Evolutionary conservation across 352 stramenopile species (phyloP), one percentile per base, ranked within the genome.

Genomic region (Aphanomyces cochlioides): DNA sequence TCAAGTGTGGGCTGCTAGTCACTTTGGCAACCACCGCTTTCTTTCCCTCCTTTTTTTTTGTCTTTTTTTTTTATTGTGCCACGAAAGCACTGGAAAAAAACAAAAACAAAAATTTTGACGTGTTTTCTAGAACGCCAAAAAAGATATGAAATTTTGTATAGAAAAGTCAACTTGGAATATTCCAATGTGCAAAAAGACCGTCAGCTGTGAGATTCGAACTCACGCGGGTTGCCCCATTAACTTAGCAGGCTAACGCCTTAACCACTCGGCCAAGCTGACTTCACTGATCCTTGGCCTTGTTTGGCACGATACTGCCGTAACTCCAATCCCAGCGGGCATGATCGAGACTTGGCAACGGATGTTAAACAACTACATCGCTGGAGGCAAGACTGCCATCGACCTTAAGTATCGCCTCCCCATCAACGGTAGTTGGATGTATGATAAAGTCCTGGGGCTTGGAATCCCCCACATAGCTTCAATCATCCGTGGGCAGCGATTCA

Each of bases 161-260:
- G 43, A 12, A 50, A 50, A 50, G 43, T 50, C 2, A 0, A 28
- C 28, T 50, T 50, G 10, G 43, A 2, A 50, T n/a, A 3, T 1
- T 50, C 43, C 50, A 19, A 41, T 28, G 2, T 2, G 28, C 28
- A 61, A 61, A 61, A 61, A 37, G 28, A 10, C 3, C 54, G 54
- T 61, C 54, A 61, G 54, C 54, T 61, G 54, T 61, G 54, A 61
- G 54, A 61, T 61, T 61, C 54, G 54, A 61, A 61, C 54, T 61
- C 5, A 61, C 3, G 54, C 54, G 54, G 54, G 54, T 61, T 61
- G 54, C 5, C 54, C 54, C 54, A 61, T 61, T 61, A 61, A 61
- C 54, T 61, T 41, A 61, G 54, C 54, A 61, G 5, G 54, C 54
- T 61, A 61, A 61, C 54, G 54, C 54, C 5, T 61, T 61, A 61